Conservation (phyloP, 2,329 filamentous ascomycete genomes). For the Clonostachys sp. region DNA sequence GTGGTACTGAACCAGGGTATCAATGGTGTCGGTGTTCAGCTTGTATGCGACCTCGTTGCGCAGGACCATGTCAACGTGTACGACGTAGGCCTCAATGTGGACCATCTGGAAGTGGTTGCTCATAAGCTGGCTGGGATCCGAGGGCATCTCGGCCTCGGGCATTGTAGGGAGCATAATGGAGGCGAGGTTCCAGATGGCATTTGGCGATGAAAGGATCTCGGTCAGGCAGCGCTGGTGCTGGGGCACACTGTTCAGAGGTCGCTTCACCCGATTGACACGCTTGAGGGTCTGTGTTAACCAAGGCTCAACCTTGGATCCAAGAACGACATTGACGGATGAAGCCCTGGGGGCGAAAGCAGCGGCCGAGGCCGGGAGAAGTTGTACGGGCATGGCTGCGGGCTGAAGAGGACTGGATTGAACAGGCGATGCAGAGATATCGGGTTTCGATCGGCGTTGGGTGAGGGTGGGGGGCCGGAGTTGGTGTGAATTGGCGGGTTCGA, state of each 20-base stretch:
- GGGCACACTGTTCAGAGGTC: conserved; percentile 91
- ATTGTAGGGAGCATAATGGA: conserved; percentile 91
- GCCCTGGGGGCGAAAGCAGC: conserved; percentile 90
- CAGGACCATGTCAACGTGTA: conserved; percentile 98
- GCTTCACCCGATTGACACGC: conserved; percentile 94
- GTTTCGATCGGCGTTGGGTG: background rate
- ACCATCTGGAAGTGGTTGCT: conserved; percentile 84
- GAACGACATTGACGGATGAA: conserved; percentile 89
- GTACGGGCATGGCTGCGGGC: conserved; percentile 68
- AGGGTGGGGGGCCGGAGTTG: conserved; percentile 6
- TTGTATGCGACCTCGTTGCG: conserved; percentile 98
- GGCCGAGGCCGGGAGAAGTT: conserved; percentile 90
- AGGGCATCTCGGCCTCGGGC: conserved; percentile 77
- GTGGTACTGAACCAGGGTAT: conserved; percentile 90
- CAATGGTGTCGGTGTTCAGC: conserved; percentile 91
- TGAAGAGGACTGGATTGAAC: background rate
- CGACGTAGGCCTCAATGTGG: conserved; percentile 94
- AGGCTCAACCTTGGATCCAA: conserved; percentile 86
- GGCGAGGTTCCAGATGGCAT: conserved; percentile 91
- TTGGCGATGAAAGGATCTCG: conserved; percentile 83
- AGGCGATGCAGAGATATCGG: background rate
- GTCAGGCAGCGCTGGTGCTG: conserved; percentile 95
- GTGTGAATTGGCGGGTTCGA: conserved; percentile 4
- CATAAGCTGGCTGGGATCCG: conserved; percentile 80
- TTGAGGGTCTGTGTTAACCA: conserved; percentile 97